Evolutionary conservation across 139 green algal genomes (phyloP).

Genomic region (Nannochloris sp.): DNA sequence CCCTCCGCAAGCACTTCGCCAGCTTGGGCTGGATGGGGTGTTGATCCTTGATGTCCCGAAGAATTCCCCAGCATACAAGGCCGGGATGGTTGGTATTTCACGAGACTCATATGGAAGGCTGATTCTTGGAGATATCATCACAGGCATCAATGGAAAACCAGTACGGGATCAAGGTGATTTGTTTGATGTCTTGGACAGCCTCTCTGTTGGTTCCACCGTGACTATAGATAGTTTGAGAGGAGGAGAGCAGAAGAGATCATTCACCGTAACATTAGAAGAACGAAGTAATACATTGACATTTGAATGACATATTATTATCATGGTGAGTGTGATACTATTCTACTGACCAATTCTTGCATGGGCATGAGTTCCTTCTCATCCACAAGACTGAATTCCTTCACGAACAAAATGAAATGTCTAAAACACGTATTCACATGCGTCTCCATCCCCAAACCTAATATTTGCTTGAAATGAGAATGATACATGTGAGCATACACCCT

Average conservation of each 20-base stretch:
- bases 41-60: constrained; percentile 40
- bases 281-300: not conserved
- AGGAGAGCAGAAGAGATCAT: constrained; percentile 8
- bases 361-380: constrained; percentile 87
- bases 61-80: constrained; percentile 58
- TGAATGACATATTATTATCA: constrained; percentile 12
- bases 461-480: constrained; percentile 88
- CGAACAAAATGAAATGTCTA: constrained; percentile 98
- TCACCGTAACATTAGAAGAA: constrained; percentile 30
- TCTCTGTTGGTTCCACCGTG: constrained; percentile 37
- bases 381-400: constrained; percentile 63
- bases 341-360: constrained; percentile 89
- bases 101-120: constrained; percentile 31
- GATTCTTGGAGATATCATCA: constrained; percentile 47
- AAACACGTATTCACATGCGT: constrained; percentile 99
- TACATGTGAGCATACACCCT: constrained; percentile 99
- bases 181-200: constrained; percentile 47
- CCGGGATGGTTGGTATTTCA: constrained; percentile 27
- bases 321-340: constrained; percentile 33
- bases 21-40: constrained; percentile 37
- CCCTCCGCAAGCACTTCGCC: constrained; percentile 36
- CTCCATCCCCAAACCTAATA: constrained; percentile 67
- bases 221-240: constrained; percentile 27
- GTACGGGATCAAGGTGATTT: constrained; percentile 48
- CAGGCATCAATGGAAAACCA: constrained; percentile 34